Base-by-base conservation (phyloP, 1,139 yeast species). In the Hansenula sp. region DNA sequence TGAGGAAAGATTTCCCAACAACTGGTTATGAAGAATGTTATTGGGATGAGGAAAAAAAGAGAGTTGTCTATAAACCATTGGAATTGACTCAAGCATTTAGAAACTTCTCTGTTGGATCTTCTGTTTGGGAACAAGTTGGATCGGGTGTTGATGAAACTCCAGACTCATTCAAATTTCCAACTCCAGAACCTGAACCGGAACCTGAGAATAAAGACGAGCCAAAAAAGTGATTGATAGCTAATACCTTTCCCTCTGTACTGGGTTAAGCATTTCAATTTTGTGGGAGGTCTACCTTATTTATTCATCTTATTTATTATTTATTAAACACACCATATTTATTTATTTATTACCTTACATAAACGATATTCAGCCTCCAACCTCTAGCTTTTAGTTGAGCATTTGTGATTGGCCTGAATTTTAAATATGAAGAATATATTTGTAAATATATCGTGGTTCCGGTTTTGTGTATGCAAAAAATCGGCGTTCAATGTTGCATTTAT, bases 61-160 rank as follows among this genome's bases (percentile, higher is more conserved):
- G 96, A 63, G 83, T 88, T 47, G 88, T 88, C 30, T 88, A 88
- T 63, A 96, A 87, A 68, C 96, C 96, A 41, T 76, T 88, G 61
- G 96, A 88, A 70, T 76, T 87, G 65, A 84, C 95, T 36, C 96
- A 87, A 70, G 96, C 96, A 27, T 88, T 89, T 79, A 81, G 96
- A 75, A 84, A 87, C 72, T 88, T 88, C 68, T 74, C 88, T 33
- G 95, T 86, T 45, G 96, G 96, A 41, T 80, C 93, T 24, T 81
- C 94, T 35, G 89, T 84, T 45, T 88, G 96, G 95, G 96, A 88
- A 66, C 96, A 86, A 57, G 93, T 86, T 55, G 96, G 96, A 49
- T 86, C 83, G 39, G 96, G 96, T 60, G 74, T 79, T 54, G 96
- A 88, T 63, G 80, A 76, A 56, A 79, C 94, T 31, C 96, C 96